Evolutionary conservation across 2,329 filamentous ascomycete species (phyloP).

Genomic region (Sporothrix pseudoabietina): DNA sequence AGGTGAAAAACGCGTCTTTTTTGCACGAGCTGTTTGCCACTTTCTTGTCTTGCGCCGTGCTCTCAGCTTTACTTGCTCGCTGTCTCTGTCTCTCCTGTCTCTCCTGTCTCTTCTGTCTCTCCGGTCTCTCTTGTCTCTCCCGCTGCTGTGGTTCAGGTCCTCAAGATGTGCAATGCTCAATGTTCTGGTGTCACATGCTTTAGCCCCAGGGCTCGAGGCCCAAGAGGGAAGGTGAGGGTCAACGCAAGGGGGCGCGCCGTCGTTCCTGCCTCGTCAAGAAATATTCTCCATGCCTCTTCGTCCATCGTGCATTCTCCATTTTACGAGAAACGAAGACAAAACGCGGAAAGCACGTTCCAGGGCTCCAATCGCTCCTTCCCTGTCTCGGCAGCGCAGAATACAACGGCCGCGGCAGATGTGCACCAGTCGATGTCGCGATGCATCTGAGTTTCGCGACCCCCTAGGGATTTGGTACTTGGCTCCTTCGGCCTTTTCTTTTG

Average conservation of each 20-base stretch:
- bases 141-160: neutral
- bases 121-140: neutral
- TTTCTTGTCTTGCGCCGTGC: no score
- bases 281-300: neutral
- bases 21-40: neutral
- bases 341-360: neutral
- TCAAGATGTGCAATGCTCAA: neutral
- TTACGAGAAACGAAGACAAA: neutral
- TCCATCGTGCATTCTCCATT: conserved; percentile 14
- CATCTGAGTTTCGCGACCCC: neutral
- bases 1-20: neutral
- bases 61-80: neutral
- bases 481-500: conserved; percentile 6
- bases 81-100: neutral
- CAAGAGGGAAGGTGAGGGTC: conserved; percentile 26
- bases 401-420: conserved; percentile 23
- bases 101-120: neutral
- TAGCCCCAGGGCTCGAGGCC: conserved; percentile 4
- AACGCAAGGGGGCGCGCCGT: neutral
- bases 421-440: conserved; percentile 15
- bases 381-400: neutral
- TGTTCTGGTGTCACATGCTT: conserved; percentile 22
- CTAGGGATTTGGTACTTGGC: conserved; percentile 3
- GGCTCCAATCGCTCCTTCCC: neutral
- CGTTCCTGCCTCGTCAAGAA: neutral